Evolutionary conservation across 805 yeast genomes (phyloP).

Genomic region (Saccharomycopsis lassenensis): DNA sequence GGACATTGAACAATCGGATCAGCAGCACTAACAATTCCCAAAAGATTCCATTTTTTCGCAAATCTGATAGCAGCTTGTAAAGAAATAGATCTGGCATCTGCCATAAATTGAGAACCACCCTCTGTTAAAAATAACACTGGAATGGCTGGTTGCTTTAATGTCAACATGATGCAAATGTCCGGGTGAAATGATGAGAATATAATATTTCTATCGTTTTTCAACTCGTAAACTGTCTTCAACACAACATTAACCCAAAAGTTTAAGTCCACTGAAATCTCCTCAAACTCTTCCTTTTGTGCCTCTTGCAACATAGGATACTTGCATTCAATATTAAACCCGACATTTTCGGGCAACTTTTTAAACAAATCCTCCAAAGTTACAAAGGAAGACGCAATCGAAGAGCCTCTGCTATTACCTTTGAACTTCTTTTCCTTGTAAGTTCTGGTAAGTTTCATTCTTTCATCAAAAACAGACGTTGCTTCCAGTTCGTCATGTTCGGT

Average conservation of each 20-base stretch:
- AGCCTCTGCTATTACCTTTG: conserved; percentile 88
- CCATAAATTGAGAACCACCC: conserved; percentile 76
- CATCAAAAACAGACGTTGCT: conserved; percentile 23
- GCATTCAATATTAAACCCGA: conserved; percentile 91
- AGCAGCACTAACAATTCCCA: conserved; percentile 88
- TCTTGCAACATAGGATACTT: conserved; percentile 95
- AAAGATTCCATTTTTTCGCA: conserved; percentile 79
- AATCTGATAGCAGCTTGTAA: conserved; percentile 86
- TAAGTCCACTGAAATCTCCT: conserved; percentile 70
- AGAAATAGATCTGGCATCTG: conserved; percentile 79
- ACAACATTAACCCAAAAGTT: conserved; percentile 86
- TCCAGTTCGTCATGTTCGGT: too few relatives aligned
- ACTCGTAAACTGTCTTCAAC: conserved; percentile 65
- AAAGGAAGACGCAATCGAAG: conserved; percentile 82
- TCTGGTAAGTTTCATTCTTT: conserved; percentile 75
- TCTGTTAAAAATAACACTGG: conserved; percentile 89
- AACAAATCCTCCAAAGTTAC: conserved; percentile 82
- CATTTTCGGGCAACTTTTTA: conserved; percentile 64
- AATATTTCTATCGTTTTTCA: conserved; percentile 70
- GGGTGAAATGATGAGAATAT: conserved; percentile 93
- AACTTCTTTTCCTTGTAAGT: conserved; percentile 79
- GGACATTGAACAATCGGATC: conserved; percentile 83
- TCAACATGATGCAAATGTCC: conserved; percentile 74
- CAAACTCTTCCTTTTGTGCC: conserved; percentile 81
- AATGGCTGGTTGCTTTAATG: conserved; percentile 86